phyloP scores from a whole-genome alignment of 2,329 filamentous ascomycete species.

The Dothiorella sarmentorum region DNA sequence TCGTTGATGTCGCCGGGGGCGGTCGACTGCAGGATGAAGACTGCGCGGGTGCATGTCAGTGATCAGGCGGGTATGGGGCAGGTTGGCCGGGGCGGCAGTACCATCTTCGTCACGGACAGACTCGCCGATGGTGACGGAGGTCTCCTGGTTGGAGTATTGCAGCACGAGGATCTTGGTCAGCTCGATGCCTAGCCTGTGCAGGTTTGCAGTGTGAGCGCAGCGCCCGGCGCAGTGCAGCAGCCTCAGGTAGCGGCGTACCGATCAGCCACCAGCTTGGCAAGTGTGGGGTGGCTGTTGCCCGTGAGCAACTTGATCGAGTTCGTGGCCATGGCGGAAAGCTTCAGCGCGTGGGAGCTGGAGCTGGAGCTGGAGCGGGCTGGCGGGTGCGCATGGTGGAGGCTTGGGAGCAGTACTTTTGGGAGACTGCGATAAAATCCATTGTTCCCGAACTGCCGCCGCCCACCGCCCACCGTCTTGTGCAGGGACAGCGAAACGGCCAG shows the following conservation, averaged over 20 bases:
- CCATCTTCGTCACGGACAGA: conserved; percentile 94
- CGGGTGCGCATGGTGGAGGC: conserved; percentile 14
- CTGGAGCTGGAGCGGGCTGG: too few relatives aligned
- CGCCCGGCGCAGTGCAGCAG: conserved; percentile 4
- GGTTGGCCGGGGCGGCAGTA: conserved; percentile 43
- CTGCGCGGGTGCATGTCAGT: conserved; percentile 41
- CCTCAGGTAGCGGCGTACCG: conserved; percentile 44
- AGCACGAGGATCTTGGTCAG: conserved; percentile 75
- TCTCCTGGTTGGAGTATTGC: conserved; percentile 85
- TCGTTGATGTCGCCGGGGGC: conserved; percentile 96
- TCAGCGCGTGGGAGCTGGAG: conserved; percentile 11
- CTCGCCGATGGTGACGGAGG: conserved; percentile 89
- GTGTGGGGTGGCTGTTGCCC: conserved; percentile 70
- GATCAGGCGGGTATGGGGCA: conserved; percentile 26
- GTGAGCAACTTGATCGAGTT: conserved; percentile 74
- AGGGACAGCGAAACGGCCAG: too few relatives aligned
- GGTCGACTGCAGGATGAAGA: conserved; percentile 95
- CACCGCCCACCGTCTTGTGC: too few relatives aligned
- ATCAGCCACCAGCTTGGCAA: conserved; percentile 66
- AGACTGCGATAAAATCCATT: conserved; percentile 15
- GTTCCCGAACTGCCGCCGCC: conserved; percentile 1
- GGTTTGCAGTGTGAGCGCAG: conserved; percentile 22
- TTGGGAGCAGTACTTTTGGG: neutral
- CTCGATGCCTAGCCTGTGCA: conserved; percentile 66
- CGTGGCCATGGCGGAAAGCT: conserved; percentile 54